A percentile compares a stretch with the other conserved stretches of the same genome.
Conservation (phyloP, 495 filamentous ascomycete genomes). For the Xylaria grammica region DNA sequence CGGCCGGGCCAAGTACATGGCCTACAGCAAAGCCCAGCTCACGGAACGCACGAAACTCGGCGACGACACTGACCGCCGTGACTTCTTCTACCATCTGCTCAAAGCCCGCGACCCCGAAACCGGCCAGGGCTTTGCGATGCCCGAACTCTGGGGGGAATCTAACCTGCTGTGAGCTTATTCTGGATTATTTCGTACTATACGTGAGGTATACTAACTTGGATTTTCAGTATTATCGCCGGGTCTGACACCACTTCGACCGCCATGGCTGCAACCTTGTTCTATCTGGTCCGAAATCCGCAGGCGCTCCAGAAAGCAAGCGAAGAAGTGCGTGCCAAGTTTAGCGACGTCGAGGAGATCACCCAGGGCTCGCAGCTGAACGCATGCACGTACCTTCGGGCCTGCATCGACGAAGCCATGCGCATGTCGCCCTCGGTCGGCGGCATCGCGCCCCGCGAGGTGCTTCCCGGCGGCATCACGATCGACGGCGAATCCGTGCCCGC, state of each 20-base stretch:
- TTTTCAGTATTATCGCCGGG: constrained; percentile 57
- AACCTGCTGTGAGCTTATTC: constrained; percentile 63
- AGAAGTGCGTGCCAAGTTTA: constrained; percentile 58
- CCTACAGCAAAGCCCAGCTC: constrained; percentile 60
- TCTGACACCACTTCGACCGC: constrained; percentile 69
- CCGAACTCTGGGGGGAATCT: constrained; percentile 73
- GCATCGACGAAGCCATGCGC: constrained; percentile 77
- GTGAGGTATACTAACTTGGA: not conserved
- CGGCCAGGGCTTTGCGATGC: constrained; percentile 66
- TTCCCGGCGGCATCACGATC: constrained; percentile 63
- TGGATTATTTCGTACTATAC: constrained; percentile 32
- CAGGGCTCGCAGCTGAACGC: constrained; percentile 58
- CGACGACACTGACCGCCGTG: constrained; percentile 64
- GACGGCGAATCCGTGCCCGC: constrained; percentile 59
- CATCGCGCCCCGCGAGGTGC: constrained; percentile 65
- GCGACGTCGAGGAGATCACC: constrained; percentile 56
- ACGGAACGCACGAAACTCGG: constrained; percentile 59
- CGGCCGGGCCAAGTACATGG: constrained; percentile 60
- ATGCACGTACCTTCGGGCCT: constrained; percentile 61
- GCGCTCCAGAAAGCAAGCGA: constrained; percentile 54
- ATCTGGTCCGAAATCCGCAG: constrained; percentile 62
- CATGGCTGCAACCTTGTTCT: constrained; percentile 69
- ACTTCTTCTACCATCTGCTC: constrained; percentile 66
- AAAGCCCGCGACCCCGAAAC: constrained; percentile 65
- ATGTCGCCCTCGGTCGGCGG: constrained; percentile 69